Evolutionary conservation across 345 rosid genomes (phyloP).

Genomic region (Fremontodendron californicum): DNA sequence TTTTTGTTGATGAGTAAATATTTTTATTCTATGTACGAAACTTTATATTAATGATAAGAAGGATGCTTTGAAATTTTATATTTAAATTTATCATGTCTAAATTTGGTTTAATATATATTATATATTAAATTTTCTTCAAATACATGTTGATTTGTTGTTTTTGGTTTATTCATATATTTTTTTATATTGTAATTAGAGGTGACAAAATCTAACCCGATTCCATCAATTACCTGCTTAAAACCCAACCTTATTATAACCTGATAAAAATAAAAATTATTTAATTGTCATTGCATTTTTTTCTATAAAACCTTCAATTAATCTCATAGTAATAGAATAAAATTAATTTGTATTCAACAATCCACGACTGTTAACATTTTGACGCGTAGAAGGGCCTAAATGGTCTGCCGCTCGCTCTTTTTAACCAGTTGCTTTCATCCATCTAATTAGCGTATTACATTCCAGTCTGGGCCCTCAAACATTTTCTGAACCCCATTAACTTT

Average conservation of each 20-base stretch:
- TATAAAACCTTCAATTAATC: neutral
- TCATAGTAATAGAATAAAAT: neutral
- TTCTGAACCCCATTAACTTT: neutral
- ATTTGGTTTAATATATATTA: neutral
- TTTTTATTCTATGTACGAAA: no score
- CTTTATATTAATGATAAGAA: no score
- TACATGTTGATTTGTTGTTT: neutral
- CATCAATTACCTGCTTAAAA: neutral
- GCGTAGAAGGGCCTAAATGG: conserved; percentile 11
- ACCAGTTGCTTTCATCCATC: conserved; percentile 20
- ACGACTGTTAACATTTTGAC: conserved; percentile 18
- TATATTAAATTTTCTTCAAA: neutral
- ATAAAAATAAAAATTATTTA: no score
- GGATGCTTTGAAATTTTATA: no score
- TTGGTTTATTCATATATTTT: neutral
- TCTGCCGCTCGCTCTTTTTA: conserved; percentile 3
- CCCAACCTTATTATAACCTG: neutral
- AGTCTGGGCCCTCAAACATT: conserved; percentile 6
- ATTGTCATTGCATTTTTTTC: no score
- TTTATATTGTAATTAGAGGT: neutral
- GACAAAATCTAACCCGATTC: neutral
- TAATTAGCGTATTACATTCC: conserved; percentile 20
- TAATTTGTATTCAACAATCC: conserved; percentile 15
- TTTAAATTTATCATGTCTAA: neutral
- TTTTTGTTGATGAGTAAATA: no score